Conservation (phyloP, 345 rosid genomes). For the Gossypium rotundifolium region DNA sequence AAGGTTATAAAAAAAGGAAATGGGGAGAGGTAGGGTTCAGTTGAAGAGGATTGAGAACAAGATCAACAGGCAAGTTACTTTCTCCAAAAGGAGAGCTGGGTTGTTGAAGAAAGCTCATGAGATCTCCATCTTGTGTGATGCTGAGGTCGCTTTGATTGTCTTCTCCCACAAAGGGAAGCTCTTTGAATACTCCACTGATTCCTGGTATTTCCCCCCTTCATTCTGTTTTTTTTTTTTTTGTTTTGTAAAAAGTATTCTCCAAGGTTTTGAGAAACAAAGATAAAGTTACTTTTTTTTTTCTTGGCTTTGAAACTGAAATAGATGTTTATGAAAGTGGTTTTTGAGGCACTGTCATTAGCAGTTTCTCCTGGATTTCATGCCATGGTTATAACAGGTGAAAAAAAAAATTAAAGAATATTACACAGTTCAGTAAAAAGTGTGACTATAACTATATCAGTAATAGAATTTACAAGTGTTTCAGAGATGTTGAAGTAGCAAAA, state of each 20-base stretch:
- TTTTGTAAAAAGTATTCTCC: no score
- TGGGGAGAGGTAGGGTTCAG: conserved; percentile 92
- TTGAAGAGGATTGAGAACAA: conserved; percentile 79
- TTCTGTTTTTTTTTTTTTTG: no score
- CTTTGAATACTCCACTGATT: conserved; percentile 64
- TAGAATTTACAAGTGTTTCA: neutral
- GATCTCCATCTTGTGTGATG: conserved; percentile 74
- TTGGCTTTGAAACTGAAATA: neutral
- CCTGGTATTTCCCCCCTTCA: conserved; percentile 32
- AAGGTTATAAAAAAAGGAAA: neutral
- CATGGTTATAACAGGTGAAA: neutral
- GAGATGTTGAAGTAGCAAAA: neutral
- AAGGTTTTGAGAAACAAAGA: no score
- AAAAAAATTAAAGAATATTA: neutral
- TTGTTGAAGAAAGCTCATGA: conserved; percentile 81
- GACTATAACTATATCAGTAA: neutral
- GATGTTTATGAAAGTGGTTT: neutral
- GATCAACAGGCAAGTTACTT: conserved; percentile 74
- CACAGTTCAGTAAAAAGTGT: neutral
- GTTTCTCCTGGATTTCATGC: conserved; percentile 3
- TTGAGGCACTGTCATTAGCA: neutral
- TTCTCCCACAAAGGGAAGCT: conserved; percentile 78
- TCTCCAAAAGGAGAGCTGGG: conserved; percentile 69
- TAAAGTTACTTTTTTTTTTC: no score
- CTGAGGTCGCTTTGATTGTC: conserved; percentile 70